Conservation (phyloP, 2,329 filamentous ascomycete genomes). For the Cladosporium sp. region DNA sequence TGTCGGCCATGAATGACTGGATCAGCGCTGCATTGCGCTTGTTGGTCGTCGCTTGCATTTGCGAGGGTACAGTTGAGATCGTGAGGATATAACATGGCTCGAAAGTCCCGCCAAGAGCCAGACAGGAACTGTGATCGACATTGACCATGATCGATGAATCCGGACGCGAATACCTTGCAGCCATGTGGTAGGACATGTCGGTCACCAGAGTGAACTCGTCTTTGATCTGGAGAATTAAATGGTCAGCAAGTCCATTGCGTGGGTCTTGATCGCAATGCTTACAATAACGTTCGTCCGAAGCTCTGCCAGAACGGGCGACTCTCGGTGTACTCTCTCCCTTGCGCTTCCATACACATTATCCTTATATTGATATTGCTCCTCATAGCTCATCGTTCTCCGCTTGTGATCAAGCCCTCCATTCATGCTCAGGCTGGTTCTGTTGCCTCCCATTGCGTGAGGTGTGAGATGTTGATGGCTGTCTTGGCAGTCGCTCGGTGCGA, state of each 20-base stretch:
- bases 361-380: conserved; percentile 30
- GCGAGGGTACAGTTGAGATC: conserved; percentile 61
- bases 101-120: conserved; percentile 68
- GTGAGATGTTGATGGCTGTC: not conserved
- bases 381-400: conserved; percentile 31
- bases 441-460: conserved; percentile 6
- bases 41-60: conserved; percentile 69
- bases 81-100: conserved; percentile 75
- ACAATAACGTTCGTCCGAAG: conserved; percentile 48
- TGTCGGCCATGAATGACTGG: conserved; percentile 66
- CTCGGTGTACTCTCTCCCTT: conserved; percentile 8
- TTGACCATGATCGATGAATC: conserved; percentile 68
- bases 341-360: conserved; percentile 16
- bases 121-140: conserved; percentile 67
- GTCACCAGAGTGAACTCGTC: conserved; percentile 71
- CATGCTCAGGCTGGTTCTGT: conserved; percentile 18
- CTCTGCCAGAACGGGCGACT: conserved; percentile 42
- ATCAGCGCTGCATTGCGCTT: conserved; percentile 73
- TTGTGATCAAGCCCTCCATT: conserved; percentile 17
- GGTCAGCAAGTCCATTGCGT: not conserved
- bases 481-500: not conserved
- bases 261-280: conserved; percentile 23
- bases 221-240: conserved; percentile 49
- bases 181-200: conserved; percentile 65
- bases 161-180: conserved; percentile 67